Conservation (phyloP, 352 stramenopile species). For the Aphanomyces stellatus region DNA sequence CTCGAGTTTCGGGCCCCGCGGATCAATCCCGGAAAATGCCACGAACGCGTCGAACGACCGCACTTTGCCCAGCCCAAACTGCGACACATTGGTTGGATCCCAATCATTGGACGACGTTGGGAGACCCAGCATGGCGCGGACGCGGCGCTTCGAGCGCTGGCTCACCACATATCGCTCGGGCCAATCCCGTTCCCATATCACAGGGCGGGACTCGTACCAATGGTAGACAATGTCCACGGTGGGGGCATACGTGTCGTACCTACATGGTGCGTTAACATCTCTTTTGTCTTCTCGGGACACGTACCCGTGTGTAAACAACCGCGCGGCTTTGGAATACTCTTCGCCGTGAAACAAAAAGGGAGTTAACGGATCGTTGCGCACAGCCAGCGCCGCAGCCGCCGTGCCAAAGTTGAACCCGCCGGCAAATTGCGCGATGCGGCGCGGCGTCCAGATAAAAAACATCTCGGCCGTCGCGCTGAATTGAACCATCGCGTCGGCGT, state of each 20-base stretch:
- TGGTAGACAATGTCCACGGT: constrained; percentile 62
- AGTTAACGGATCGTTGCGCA: constrained; percentile 28
- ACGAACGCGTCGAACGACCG: not conserved
- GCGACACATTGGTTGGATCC: constrained; percentile 51
- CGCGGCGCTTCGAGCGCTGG: constrained; percentile 60
- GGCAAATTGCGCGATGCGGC: constrained; percentile 45
- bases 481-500: constrained; percentile 66
- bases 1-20: too few relatives aligned
- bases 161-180: constrained; percentile 50
- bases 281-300: too few relatives aligned
- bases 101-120: constrained; percentile 57
- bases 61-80: constrained; percentile 45
- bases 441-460: not conserved
- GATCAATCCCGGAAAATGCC: not conserved
- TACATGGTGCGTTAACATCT: constrained; percentile 27
- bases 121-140: constrained; percentile 51
- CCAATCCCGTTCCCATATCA: constrained; percentile 77
- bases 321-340: constrained; percentile 13
- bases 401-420: constrained; percentile 75
- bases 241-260: constrained; percentile 60
- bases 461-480: constrained; percentile 39
- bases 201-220: constrained; percentile 74
- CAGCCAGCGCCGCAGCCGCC: constrained; percentile 47
- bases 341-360: constrained; percentile 16
- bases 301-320: constrained; percentile 6